A percentile compares a stretch with the other conserved stretches of the same genome.
Conservation (phyloP, 352 stramenopile genomes). For the Globisporangium paroecandrum region DNA sequence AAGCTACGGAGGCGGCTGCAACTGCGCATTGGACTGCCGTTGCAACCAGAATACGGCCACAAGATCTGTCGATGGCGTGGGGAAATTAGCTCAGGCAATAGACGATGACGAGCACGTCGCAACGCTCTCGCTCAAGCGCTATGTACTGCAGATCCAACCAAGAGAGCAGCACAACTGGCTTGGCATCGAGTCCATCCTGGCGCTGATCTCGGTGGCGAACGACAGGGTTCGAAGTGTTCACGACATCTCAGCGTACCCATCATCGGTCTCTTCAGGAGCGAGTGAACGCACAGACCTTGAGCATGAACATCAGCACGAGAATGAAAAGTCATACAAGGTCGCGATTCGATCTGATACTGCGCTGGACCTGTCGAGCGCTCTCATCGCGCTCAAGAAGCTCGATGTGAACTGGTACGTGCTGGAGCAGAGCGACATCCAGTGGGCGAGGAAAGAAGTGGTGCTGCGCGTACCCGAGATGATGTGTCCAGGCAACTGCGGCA, state of each 20-base stretch:
- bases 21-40: conserved; percentile 47
- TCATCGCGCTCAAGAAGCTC: conserved; percentile 26
- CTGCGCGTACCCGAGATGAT: conserved; percentile 76
- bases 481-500: conserved; percentile 73
- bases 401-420: conserved; percentile 35
- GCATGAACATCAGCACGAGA: neutral
- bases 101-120: conserved; percentile 9
- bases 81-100: neutral
- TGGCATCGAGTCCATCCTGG: conserved; percentile 28
- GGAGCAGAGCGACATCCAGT: conserved; percentile 33
- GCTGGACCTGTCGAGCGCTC: conserved; percentile 23
- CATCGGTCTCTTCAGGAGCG: neutral
- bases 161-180: conserved; percentile 13
- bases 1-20: conserved; percentile 63
- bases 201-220: conserved; percentile 32
- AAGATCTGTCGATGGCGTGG: conserved; percentile 10
- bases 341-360: conserved; percentile 29
- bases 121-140: conserved; percentile 24
- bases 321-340: conserved; percentile 18
- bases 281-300: neutral
- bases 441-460: conserved; percentile 62
- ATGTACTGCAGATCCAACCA: conserved; percentile 33
- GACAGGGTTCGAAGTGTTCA: conserved; percentile 54
- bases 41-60: conserved; percentile 27
- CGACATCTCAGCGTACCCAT: conserved; percentile 12